Evolutionary conservation across 2,329 filamentous ascomycete species (phyloP), one percentile per base, ranked within the genome.

Genomic region (Macrophomina pseudophaseolina): DNA sequence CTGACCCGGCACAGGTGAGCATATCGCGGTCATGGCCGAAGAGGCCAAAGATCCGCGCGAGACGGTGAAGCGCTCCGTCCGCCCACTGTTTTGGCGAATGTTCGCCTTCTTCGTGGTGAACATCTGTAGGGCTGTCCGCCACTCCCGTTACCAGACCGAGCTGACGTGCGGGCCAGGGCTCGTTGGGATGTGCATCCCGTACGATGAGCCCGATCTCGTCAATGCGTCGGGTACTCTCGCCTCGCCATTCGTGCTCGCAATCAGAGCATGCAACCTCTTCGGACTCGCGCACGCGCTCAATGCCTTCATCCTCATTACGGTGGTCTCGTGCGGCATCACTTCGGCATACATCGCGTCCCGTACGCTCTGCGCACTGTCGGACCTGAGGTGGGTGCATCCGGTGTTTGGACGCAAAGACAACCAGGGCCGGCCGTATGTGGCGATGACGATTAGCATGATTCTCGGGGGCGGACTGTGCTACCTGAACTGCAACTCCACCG

Each of bases 41-140:
- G 88, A 91, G 80, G 87, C 87, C 1, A 79, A 87, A 32, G 86
- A 88, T 28, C 89, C 89, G 1, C 84, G 87, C 63, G 83, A 85
- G 72, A 89, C 89, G 77, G 87, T 91, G 66, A 88, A 89, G 66
- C 89, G 88, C 66, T 82, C 82, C 7, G 79, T 81, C 14, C 73
- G 76, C 53, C 74, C 80, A 7, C 78, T 81, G 51, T 81, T 83
- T 67, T 83, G 79, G 76, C 80, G 82, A 66, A 80, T 80, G 23
- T 73, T 80, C 5, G 66, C 80, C 32, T 82, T 82, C 69, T 80
- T 80, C 71, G 71, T 81, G 65, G 70, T 83, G 23, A 79, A 78
- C 64, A 80, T 86, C 1, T 75, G 88, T 66, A 52, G 51, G 53
- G 7, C 18, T 28, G 16, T 28, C 28, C 6, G 23, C 23, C 4